These are phyloP conservation scores for Epichloe gansuensis DNA, from an alignment of 2,329 filamentous ascomycete genomes.

Conservation along the genomic window DNA sequence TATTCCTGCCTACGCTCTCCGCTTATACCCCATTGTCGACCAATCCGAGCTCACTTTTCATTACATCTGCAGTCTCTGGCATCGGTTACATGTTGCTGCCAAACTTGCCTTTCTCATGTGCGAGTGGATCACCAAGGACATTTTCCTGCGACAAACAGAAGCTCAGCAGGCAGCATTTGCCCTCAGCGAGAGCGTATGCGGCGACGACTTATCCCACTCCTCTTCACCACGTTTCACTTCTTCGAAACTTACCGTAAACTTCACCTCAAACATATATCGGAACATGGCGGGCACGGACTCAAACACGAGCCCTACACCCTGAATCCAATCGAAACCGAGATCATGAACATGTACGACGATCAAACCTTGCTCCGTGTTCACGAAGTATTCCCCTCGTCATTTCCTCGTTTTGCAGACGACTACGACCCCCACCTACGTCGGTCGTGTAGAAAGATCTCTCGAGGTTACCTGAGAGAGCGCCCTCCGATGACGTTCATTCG, in stretches of 20 bases:
- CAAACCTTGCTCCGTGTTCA: conserved; percentile 50
- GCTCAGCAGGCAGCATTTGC: conserved; percentile 44
- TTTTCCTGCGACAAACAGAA: conserved; percentile 47
- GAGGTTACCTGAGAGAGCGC: conserved; percentile 51
- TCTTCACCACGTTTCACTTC: conserved; percentile 57
- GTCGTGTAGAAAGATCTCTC: conserved; percentile 49
- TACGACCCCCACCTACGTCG: conserved; percentile 55
- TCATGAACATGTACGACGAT: conserved; percentile 55
- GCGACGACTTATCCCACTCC: conserved; percentile 47
- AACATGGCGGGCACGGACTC: conserved; percentile 40
- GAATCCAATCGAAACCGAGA: conserved; percentile 49
- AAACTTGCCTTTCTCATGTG: conserved; percentile 51
- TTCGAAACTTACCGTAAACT: conserved; percentile 52
- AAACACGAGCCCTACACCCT: conserved; percentile 41
- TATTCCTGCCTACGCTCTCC: conserved; percentile 47
- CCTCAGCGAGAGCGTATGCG: conserved; percentile 51
- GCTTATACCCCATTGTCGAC: conserved; percentile 44
- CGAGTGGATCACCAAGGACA: conserved; percentile 53
- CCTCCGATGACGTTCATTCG: conserved; percentile 49
- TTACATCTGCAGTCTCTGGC: conserved; percentile 53
- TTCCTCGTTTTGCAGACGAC: conserved; percentile 49
- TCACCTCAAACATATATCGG: conserved; percentile 43
- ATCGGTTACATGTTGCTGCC: conserved; percentile 50
- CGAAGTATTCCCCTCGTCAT: conserved; percentile 51
- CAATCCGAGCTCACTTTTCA: conserved; percentile 40